Evolutionary conservation across 257 asterid species (phyloP).

Genomic region (Rauvolfia tetraphylla): DNA sequence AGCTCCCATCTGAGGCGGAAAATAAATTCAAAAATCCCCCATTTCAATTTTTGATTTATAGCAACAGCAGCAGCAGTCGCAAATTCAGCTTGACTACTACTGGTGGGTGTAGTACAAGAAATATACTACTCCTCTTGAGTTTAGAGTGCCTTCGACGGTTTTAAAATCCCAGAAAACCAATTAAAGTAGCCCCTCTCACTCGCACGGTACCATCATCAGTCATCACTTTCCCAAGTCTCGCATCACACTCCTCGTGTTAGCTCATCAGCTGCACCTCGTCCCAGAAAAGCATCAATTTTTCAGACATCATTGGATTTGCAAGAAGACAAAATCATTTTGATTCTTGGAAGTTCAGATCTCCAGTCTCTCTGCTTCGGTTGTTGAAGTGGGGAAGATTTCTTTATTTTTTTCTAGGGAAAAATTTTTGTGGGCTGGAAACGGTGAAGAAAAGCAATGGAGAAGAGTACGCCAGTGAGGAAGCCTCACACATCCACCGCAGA

Average conservation of each 20-base stretch:
- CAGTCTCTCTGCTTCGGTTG: background rate
- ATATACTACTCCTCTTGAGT: background rate
- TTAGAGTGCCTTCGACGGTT: constrained; percentile 20
- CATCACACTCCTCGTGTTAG: background rate
- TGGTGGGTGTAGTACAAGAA: background rate
- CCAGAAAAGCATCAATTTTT: too few relatives aligned
- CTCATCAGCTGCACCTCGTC: background rate
- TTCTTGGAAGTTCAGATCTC: constrained; percentile 11
- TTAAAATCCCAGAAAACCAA: constrained; percentile 8
- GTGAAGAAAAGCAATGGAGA: constrained; percentile 50
- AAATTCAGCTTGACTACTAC: background rate
- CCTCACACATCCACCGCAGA: constrained; percentile 90
- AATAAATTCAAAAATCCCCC: constrained; percentile 14
- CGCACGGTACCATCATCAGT: constrained; percentile 12
- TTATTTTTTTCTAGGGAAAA: background rate
- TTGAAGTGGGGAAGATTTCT: background rate
- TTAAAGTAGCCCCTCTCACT: background rate
- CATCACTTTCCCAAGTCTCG: background rate
- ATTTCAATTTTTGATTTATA: background rate
- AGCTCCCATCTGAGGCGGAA: constrained; percentile 19
- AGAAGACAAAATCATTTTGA: background rate
- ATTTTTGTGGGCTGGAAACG: background rate
- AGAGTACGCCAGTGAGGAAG: constrained; percentile 74
- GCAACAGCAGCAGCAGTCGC: background rate
- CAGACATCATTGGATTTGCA: constrained; percentile 10